phyloP scores from a whole-genome alignment of 306 rosid genomes.

The Clitoria ternatea region DNA sequence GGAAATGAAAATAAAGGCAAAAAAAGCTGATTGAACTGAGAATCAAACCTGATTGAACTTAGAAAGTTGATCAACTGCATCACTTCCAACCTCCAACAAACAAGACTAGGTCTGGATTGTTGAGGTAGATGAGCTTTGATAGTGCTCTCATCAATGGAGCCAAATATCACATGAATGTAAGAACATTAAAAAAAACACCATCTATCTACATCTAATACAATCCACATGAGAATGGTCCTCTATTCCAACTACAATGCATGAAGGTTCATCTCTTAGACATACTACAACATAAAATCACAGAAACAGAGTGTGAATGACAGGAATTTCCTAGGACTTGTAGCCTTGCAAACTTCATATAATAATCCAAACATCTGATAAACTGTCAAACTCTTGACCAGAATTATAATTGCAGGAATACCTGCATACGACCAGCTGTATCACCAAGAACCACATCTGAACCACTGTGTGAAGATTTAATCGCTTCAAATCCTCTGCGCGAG shows the following conservation, averaged over 20 bases:
- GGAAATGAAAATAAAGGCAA: background rate
- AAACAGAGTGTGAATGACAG: background rate
- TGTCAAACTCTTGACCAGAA: background rate
- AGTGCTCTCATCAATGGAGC: constrained; percentile 92
- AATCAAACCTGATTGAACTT: constrained; percentile 84
- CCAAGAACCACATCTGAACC: constrained; percentile 98
- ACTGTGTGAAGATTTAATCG: constrained; percentile 84
- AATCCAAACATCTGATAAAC: background rate
- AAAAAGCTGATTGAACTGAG: background rate
- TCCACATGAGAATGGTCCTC: background rate
- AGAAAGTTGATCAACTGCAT: constrained; percentile 98
- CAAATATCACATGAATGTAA: background rate
- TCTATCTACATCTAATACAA: background rate
- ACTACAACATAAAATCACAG: constrained; percentile 16
- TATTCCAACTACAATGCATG: background rate
- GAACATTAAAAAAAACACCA: background rate
- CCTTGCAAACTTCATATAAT: too few relatives aligned
- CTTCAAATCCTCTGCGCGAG: constrained; percentile 91
- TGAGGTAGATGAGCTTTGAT: constrained; percentile 84
- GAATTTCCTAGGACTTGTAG: background rate
- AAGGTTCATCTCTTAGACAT: too few relatives aligned
- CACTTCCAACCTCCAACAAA: constrained; percentile 99
- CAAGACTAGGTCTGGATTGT: constrained; percentile 90
- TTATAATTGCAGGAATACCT: constrained; percentile 42
- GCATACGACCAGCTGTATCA: constrained; percentile 99